Conservation (phyloP, 2,329 filamentous ascomycete genomes). For the Pseudocercospora fuligena region DNA sequence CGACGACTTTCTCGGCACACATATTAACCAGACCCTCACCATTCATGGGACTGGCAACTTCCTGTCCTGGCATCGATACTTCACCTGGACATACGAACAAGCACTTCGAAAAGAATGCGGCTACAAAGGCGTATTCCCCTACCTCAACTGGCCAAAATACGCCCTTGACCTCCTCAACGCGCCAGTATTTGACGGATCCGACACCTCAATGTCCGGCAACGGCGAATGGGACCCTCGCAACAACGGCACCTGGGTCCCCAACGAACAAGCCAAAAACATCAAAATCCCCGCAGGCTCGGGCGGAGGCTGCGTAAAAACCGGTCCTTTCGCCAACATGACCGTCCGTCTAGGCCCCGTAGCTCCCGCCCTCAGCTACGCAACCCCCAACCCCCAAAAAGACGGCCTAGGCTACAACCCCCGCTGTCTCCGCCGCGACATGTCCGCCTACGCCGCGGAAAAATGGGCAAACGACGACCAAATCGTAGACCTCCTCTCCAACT, state of each 20-base stretch:
- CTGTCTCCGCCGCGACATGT: slow-evolving; percentile 26
- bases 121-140: slow-evolving; percentile 44
- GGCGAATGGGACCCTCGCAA: slow-evolving; percentile 27
- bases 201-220: slow-evolving; percentile 46
- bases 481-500: slow-evolving; percentile 21
- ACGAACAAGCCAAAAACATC: slow-evolving; percentile 9
- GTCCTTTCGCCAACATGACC: slow-evolving; percentile 51
- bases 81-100: slow-evolving; percentile 50
- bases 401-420: slow-evolving; percentile 30
- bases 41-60: slow-evolving; percentile 33
- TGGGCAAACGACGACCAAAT: slow-evolving; percentile 26
- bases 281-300: slow-evolving; percentile 50
- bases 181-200: slow-evolving; percentile 61
- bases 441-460: slow-evolving; percentile 1
- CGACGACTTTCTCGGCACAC: slow-evolving; percentile 31
- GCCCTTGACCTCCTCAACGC: slow-evolving; percentile 51
- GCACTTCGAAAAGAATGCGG: slow-evolving; percentile 50
- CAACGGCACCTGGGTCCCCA: slow-evolving; percentile 46
- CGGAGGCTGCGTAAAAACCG: slow-evolving; percentile 59
- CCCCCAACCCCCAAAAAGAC: slow-evolving; percentile 32
- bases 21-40: slow-evolving; percentile 39
- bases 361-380: slow-evolving; percentile 19
- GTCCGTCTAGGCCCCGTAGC: slow-evolving; percentile 24
- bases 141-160: slow-evolving; percentile 47
- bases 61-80: slow-evolving; percentile 50